A percentile compares a stretch with the other conserved stretches of the same genome.
These are phyloP conservation scores for Dendrobium huoshanense DNA, from an alignment of 106 monocot genomes.

Conservation along the genomic window DNA sequence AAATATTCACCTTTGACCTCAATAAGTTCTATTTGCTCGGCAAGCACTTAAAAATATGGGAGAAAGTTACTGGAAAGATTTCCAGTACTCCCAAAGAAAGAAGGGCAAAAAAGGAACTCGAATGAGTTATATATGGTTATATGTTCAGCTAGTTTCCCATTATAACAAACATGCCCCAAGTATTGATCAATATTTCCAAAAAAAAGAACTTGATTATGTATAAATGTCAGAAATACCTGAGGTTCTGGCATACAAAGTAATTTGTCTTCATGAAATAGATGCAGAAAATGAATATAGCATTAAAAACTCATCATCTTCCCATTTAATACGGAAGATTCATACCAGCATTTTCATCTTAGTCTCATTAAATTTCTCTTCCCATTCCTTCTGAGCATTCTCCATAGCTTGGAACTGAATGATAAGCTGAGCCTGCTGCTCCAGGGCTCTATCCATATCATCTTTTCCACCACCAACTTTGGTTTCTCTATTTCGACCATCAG, in stretches of 20 bases:
- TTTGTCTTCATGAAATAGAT: neutral
- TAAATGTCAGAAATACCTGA: neutral
- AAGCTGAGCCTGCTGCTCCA: conserved; percentile 77
- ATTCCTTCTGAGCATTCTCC: conserved; percentile 90
- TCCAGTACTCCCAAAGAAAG: too few species aligned
- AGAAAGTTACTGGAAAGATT: too few species aligned
- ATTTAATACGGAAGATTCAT: conserved; percentile 4
- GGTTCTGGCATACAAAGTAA: neutral
- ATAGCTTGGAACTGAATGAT: conserved; percentile 63
- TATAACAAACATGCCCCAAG: neutral
- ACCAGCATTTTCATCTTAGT: conserved; percentile 33
- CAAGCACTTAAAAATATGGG: too few species aligned
- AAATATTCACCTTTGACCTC: too few species aligned
- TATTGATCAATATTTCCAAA: neutral
- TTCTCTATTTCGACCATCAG: conserved; percentile 20
- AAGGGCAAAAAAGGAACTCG: neutral
- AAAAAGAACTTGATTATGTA: neutral
- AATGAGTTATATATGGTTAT: neutral
- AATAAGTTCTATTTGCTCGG: too few species aligned
- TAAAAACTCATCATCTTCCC: neutral
- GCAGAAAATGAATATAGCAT: neutral
- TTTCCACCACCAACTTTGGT: conserved; percentile 13
- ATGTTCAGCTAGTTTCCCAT: neutral
- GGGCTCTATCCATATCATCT: conserved; percentile 64
- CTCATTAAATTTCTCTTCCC: conserved; percentile 75